These are phyloP conservation scores for Naegleria fowleri DNA, from an alignment of 208 protist genomes.

Conservation along the genomic window DNA sequence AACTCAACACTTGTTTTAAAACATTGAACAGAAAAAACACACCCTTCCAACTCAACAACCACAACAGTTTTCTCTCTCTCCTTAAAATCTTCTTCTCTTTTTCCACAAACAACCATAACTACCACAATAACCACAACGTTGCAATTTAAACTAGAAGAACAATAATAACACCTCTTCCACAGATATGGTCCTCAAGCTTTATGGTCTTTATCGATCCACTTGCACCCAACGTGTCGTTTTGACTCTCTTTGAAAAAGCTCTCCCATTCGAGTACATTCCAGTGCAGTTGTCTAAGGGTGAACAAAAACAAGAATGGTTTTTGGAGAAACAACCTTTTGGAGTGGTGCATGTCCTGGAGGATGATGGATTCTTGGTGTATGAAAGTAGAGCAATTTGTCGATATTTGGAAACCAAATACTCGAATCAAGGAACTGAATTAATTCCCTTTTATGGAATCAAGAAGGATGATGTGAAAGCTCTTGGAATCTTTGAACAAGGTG, in stretches of 20 bases:
- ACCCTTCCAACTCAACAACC: too few species aligned
- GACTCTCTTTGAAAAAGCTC: not conserved
- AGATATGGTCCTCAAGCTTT: slow-evolving; percentile 21
- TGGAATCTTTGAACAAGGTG: not conserved
- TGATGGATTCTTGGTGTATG: slow-evolving; percentile 1
- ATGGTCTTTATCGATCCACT: not conserved
- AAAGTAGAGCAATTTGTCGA: not conserved
- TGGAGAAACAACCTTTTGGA: slow-evolving; percentile 27
- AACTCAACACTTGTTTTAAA: too few species aligned
- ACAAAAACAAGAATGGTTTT: not conserved
- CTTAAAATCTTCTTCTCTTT: too few species aligned
- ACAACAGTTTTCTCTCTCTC: too few species aligned
- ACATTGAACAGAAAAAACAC: too few species aligned
- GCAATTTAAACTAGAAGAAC: too few species aligned
- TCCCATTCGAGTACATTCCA: not conserved
- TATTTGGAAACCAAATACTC: not conserved
- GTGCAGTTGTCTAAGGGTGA: not conserved
- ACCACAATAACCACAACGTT: too few species aligned
- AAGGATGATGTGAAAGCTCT: not conserved
- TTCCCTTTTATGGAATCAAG: too few species aligned
- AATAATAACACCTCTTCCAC: too few species aligned
- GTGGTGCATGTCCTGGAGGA: not conserved
- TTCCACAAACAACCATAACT: too few species aligned
- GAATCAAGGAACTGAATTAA: not conserved
- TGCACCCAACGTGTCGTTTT: not conserved